phyloP scores from a whole-genome alignment of 2,329 filamentous ascomycete genomes.

The Penicillium decumbens region DNA sequence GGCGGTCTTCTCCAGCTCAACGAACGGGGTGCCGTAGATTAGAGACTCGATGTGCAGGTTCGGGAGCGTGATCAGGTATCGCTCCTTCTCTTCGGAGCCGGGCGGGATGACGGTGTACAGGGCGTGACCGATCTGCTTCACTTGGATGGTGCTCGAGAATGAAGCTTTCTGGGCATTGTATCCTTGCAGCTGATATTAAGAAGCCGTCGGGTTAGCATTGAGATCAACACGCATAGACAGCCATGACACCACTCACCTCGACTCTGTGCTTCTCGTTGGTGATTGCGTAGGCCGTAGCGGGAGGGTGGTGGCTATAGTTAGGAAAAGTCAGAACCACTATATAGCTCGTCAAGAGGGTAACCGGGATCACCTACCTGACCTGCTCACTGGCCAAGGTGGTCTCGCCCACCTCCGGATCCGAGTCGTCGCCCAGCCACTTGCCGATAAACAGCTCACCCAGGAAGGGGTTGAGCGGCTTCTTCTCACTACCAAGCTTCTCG shows the following conservation, averaged over 20 bases:
- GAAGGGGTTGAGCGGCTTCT: slow-evolving; percentile 97
- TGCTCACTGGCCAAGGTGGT: slow-evolving; percentile 90
- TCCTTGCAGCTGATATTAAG: slow-evolving; percentile 54
- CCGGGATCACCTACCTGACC: slow-evolving; percentile 57
- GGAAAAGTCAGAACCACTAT: neutral
- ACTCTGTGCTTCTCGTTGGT: slow-evolving; percentile 80
- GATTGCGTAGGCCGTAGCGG: slow-evolving; percentile 90
- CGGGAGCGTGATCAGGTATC: slow-evolving; percentile 86
- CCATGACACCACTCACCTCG: slow-evolving; percentile 36
- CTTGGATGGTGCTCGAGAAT: slow-evolving; percentile 87
- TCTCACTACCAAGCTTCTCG: slow-evolving; percentile 82
- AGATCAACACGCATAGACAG: neutral
- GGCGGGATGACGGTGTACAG: slow-evolving; percentile 62
- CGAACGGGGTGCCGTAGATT: slow-evolving; percentile 68
- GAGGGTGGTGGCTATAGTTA: slow-evolving; percentile 71
- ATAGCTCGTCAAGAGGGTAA: neutral
- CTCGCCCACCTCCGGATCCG: slow-evolving; percentile 62
- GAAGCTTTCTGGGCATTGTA: slow-evolving; percentile 97
- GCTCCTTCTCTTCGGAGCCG: slow-evolving; percentile 58
- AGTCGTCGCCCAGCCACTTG: slow-evolving; percentile 63
- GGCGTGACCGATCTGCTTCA: slow-evolving; percentile 92
- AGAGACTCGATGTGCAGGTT: slow-evolving; percentile 90
- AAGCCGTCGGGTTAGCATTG: neutral
- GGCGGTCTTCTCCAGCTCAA: slow-evolving; percentile 80
- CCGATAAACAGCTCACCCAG: slow-evolving; percentile 91